A percentile compares a stretch with the other conserved stretches of the same genome.
phyloP scores from a whole-genome alignment of 2,329 filamentous ascomycete species.

The Trichoderma simmonsii region DNA sequence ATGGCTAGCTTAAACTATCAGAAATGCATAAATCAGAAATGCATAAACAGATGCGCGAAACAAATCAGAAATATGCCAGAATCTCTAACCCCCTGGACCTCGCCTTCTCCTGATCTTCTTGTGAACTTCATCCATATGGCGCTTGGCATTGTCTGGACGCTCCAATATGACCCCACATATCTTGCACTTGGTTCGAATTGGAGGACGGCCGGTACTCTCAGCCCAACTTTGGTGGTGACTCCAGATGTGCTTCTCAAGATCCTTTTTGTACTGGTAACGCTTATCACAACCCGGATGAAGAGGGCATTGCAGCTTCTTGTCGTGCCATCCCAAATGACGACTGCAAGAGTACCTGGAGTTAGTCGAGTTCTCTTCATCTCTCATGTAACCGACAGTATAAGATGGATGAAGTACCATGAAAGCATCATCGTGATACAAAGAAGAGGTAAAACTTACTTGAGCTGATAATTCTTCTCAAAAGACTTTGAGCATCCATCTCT shows the following conservation, averaged over 20 bases:
- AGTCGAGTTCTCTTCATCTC: neutral
- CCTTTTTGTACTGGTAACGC: neutral
- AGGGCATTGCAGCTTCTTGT: slow-evolving; percentile 3
- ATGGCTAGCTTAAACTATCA: neutral
- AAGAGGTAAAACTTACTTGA: neutral
- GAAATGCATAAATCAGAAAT: neutral
- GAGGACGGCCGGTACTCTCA: neutral
- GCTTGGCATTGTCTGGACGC: slow-evolving; percentile 2
- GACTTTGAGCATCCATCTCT: neutral
- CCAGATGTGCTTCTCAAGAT: slow-evolving; percentile 12
- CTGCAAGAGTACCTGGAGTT: neutral
- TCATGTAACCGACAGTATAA: neutral
- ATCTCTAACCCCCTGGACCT: neutral
- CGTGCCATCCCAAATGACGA: slow-evolving; percentile 1
- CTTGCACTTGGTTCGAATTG: neutral
- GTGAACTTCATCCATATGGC: slow-evolving; percentile 13
- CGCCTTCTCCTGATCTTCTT: neutral
- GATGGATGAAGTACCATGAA: neutral
- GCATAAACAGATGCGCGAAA: neutral
- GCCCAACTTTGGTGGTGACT: slow-evolving; percentile 2
- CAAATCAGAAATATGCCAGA: neutral
- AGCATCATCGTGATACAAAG: neutral
- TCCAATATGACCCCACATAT: neutral
- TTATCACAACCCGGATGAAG: neutral
- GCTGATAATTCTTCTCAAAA: neutral